Evolutionary conservation across 805 yeast species (phyloP), one percentile per base, ranked within the genome.

Genomic region (Candida ascalaphidarum): DNA sequence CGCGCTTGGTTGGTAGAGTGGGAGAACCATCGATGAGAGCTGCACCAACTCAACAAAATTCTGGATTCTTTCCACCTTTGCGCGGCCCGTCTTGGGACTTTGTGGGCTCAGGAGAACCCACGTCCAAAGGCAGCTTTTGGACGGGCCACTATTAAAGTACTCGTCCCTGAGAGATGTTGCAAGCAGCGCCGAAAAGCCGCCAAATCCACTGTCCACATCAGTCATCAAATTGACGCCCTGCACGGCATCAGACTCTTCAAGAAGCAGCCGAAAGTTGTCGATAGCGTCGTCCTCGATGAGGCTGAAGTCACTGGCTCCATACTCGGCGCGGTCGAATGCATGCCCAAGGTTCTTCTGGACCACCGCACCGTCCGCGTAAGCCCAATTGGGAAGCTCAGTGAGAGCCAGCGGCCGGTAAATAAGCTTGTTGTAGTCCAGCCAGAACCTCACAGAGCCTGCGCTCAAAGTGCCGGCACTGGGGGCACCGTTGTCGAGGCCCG

Each of bases 171-270:
- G 28, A 6, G 64, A 68, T n/a, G 55, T 42, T 14, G 86, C 33
- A 36, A 76, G 39, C 25, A 64, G 62, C 22, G 55, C 48, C 4
- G 82, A 52, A 40, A 81, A 74, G 0, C 95, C 95, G 27, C 85
- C 80, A 97, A 97, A 89, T 0, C 80, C 81, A 14, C 74, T 65
- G 45, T 83, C 94, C 3, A 78, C 39, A 29, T 86, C 95, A 0
- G 81, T 69, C 2, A 77, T 44, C 1, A 83, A 27, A 39, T 81
- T 81, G 7, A 92, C 33, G 1, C 96, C 96, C 30, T 68, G 71
- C 12, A 88, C 46, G 16, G 61, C 51, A 48, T 92, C 96, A 47
- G 92, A 77, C 34, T 72, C 68, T 46, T 89, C 98, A 10, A 92
- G 45, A 22, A 69, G 54, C 2, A 58, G 52, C 31, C 96, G 63